Evolutionary conservation across 495 filamentous ascomycete species (phyloP), one percentile per base, ranked within the genome.

Genomic region (Zalerion maritima): DNA sequence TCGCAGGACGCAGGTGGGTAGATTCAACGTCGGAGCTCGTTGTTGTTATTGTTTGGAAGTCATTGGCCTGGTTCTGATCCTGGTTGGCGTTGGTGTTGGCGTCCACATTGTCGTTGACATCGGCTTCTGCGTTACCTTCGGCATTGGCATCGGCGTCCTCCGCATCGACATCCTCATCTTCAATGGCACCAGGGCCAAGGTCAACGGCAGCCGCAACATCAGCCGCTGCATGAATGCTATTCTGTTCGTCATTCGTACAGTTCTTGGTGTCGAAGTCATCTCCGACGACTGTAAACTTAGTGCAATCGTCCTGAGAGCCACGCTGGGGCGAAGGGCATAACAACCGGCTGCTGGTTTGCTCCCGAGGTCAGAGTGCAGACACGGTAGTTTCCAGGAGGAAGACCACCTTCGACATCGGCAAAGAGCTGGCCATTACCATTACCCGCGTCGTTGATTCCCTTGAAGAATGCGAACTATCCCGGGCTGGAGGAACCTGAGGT

Each of bases 401-500:
- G 24, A 1, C 46, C 46, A 9, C 42, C 42, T 0, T 21, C 29
- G 17, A 46, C 46, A 0, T 18, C 22, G n/a, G 46, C 38, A 1
- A 26, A 25, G 3, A 49, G 42, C 18, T 10, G 21, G 16, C 47
- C 51, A 14, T 33, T 24, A 11, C 44, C 36, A 23, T 45, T 37
- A 9, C 43, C 40, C 9, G 30, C 43, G 16, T 48, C 42, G 24
- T 46, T 45, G 30, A 50, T 46, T 7, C 38, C 44, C 29, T 43
- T 49, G 36, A 45, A 47, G 29, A 43, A 43, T 18, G 36, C 32
- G 27, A 43, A 45, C 14, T 27, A 14, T 6, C 15, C 4, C 65
- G 41, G 26, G 64, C 50, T 3, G 60, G 49, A 19, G 64, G 56
- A 16, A 31, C 26, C 1, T 31, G 42, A 6, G 52, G 58, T 32